phyloP scores from a whole-genome alignment of 805 yeast genomes.

The Allodekkera sacchari region DNA sequence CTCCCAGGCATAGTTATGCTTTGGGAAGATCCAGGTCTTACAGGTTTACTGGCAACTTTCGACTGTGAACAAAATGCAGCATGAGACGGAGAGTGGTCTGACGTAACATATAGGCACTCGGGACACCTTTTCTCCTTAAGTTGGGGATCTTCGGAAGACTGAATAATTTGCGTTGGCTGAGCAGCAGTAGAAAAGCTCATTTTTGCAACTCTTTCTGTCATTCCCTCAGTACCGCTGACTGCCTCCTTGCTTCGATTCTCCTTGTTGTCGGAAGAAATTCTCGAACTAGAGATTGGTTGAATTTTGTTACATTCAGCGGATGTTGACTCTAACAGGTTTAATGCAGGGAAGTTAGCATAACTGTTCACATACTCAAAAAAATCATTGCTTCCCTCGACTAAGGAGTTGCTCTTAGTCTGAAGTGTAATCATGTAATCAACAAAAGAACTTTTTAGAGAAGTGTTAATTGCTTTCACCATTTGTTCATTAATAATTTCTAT shows the following conservation, averaged over 20 bases:
- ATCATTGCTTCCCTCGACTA: constrained; percentile 22
- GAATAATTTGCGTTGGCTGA: too few species aligned
- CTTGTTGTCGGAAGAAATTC: constrained; percentile 4
- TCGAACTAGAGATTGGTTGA: constrained; percentile 3
- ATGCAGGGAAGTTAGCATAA: constrained; percentile 10
- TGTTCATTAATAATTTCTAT: constrained; percentile 48
- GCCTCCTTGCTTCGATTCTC: constrained; percentile 2
- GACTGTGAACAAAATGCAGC: constrained; percentile 1
- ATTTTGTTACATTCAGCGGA: constrained; percentile 2
- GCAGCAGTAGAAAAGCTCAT: too few species aligned
- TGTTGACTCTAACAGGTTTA: too few species aligned
- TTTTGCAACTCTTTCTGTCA: too few species aligned
- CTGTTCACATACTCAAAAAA: constrained; percentile 20
- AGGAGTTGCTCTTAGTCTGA: constrained; percentile 22
- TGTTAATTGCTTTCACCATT: constrained; percentile 36
- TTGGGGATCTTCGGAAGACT: too few species aligned
- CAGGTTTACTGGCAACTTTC: neutral
- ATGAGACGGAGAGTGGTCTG: neutral
- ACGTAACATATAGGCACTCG: constrained; percentile 1
- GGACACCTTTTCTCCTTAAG: constrained; percentile 1
- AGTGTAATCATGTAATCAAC: constrained; percentile 33
- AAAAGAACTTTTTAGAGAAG: constrained; percentile 35
- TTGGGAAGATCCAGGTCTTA: constrained; percentile 16
- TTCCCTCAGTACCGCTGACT: too few species aligned
- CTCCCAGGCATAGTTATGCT: constrained; percentile 19